phyloP scores from a whole-genome alignment of 441 rosid species.

The Capsella rubella region DNA sequence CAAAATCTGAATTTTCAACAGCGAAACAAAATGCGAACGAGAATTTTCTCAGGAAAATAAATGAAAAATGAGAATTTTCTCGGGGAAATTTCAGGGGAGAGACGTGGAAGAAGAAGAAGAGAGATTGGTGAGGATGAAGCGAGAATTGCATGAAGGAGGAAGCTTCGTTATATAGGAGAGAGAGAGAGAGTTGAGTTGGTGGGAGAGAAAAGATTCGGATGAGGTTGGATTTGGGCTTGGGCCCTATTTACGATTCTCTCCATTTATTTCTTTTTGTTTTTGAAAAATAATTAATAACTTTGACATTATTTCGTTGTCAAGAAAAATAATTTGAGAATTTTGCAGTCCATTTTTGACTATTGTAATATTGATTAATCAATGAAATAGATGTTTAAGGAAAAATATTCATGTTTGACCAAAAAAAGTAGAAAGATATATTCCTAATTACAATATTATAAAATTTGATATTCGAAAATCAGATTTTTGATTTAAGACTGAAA shows the following conservation, averaged over 20 bases:
- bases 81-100: background rate
- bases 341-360: no score
- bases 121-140: slow-evolving; percentile 40
- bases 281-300: no score
- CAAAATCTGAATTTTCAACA: slow-evolving; percentile 11
- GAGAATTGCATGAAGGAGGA: slow-evolving; percentile 60
- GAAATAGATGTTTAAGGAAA: no score
- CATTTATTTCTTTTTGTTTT: background rate
- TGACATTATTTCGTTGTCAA: no score
- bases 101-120: background rate
- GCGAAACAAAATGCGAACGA: background rate
- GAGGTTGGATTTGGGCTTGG: slow-evolving; percentile 44
- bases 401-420: no score
- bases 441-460: no score
- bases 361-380: no score
- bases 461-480: no score
- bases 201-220: slow-evolving; percentile 21
- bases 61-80: slow-evolving; percentile 7
- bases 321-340: no score
- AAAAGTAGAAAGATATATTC: no score
- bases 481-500: no score
- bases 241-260: slow-evolving; percentile 16
- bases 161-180: slow-evolving; percentile 52
- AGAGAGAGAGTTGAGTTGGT: background rate
- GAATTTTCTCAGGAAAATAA: slow-evolving; percentile 22